phyloP scores from a whole-genome alignment of 2,329 filamentous ascomycete genomes.

The Hypoxylon sp. region DNA sequence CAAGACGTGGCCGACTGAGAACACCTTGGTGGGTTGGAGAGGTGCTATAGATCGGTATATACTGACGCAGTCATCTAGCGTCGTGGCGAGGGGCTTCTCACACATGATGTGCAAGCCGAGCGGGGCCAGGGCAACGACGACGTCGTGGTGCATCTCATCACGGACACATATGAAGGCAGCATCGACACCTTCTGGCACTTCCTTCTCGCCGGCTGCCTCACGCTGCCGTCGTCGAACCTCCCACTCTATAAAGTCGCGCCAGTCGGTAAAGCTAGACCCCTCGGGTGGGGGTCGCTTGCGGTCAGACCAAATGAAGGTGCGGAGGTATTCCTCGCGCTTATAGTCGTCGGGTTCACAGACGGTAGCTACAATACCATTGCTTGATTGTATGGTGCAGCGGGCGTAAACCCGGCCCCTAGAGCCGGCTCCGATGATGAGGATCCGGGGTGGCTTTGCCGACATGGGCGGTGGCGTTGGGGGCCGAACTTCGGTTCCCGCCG shows the following conservation, averaged over 20 bases:
- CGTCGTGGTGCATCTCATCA: constrained; percentile 89
- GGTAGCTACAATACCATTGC: constrained; percentile 78
- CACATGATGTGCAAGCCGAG: constrained; percentile 87
- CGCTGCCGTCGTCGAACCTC: constrained; percentile 74
- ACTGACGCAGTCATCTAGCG: constrained; percentile 80
- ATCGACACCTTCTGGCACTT: constrained; percentile 69
- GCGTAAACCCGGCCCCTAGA: constrained; percentile 84
- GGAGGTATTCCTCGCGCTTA: constrained; percentile 80
- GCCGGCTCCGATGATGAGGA: constrained; percentile 87
- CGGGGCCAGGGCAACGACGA: constrained; percentile 80
- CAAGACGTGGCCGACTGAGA: constrained; percentile 94
- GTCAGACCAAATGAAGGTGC: constrained; percentile 78
- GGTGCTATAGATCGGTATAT: constrained; percentile 74
- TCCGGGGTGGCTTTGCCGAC: constrained; percentile 70
- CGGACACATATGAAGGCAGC: constrained; percentile 77
- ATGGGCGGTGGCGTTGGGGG: constrained; percentile 60
- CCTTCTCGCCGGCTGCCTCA: constrained; percentile 62
- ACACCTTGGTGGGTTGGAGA: constrained; percentile 66
- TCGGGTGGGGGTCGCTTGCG: constrained; percentile 59
- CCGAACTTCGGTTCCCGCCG: constrained; percentile 47
- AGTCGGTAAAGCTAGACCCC: constrained; percentile 79
- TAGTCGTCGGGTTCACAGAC: constrained; percentile 86
- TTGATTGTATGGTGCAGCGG: constrained; percentile 73
- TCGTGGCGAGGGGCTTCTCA: constrained; percentile 93
- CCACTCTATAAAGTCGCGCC: constrained; percentile 82